Base-by-base conservation (phyloP, 139 green algal genomes). In the Tetraselmis chui region DNA sequence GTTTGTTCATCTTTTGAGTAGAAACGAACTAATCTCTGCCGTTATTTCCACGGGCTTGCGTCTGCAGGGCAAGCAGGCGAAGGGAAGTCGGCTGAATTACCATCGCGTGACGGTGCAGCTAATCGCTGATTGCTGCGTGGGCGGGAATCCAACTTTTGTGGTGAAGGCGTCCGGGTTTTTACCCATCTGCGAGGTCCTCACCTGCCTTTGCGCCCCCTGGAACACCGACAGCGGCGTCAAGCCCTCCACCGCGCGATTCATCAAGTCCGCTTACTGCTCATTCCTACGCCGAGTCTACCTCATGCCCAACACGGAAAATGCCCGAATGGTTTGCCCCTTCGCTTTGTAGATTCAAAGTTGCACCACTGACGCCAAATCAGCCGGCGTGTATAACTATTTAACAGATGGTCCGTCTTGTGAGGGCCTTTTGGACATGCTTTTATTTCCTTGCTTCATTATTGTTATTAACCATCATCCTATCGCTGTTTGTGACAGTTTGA, bases 141-240 rank as follows among this genome's bases (percentile, higher is more conserved):
- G 83, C 75, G 84, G 85, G 80, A 80, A 87, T 29, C 81, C 83
- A 26, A 82, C 82, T 31, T 82, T 80, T 29, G 80, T 87, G 45
- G 83, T 87, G 0, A 82, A 82, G 76, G 30, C 76, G 28, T 76
- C 28, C 0, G 83, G 80, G 26, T 87, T 81, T 76, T 30, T 87
- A 31, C 81, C 24, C 59, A 67, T 75, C 29, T 2, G 1, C 31
- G 28, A 79, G 32, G 31, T 77, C 5, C 0, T 87, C 59, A 87
- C 67, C 59, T 84, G 76, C 80, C 84, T 76, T 80, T 87, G 76
- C 59, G 84, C 45, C 45, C 5, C 5, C 11, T 67, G 45, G 80
- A 59, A 84, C 59, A 28, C 32, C 22, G 1, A 0, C 1, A 1
- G 27, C 2, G 76, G 75, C 1, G 28, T n/a, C 0, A 1, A 2